Percentiles rank a stretch among this genome's conserved stretches.
These are phyloP conservation scores for Escallonia herrerae DNA, from an alignment of 129 eudicot genomes.

Conservation along the genomic window DNA sequence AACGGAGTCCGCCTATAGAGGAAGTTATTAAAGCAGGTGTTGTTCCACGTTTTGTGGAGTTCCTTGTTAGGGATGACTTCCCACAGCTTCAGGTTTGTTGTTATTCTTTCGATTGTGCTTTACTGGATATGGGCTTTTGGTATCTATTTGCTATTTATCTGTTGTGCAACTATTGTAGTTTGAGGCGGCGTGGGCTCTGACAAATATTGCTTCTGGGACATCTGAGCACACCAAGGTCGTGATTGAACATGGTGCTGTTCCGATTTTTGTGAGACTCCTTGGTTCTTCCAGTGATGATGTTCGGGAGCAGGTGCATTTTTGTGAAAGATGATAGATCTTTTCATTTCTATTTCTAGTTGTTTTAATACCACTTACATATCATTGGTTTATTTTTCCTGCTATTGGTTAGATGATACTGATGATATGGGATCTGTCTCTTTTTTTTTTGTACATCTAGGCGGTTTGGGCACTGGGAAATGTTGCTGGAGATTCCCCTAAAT, in stretches of 20 bases:
- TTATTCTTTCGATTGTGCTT: not conserved
- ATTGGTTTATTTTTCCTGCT: too few relatives aligned
- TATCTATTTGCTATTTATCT: too few relatives aligned
- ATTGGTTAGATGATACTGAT: not conserved
- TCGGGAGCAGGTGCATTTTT: conserved; percentile 60
- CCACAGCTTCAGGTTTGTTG: conserved; percentile 71
- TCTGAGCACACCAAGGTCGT: conserved; percentile 84
- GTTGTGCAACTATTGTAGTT: conserved; percentile 24
- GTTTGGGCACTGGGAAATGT: conserved; percentile 90
- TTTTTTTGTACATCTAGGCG: conserved; percentile 32
- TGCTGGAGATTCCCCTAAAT: conserved; percentile 88
- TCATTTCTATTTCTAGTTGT: not conserved
- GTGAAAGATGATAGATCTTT: not conserved
- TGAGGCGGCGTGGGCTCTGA: conserved; percentile 92
- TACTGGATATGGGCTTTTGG: not conserved
- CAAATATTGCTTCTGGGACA: conserved; percentile 89
- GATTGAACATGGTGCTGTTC: conserved; percentile 86
- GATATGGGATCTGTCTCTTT: not conserved
- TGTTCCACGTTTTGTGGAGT: conserved; percentile 80
- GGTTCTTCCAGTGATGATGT: conserved; percentile 80
- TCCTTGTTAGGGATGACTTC: conserved; percentile 68
- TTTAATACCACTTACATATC: too few relatives aligned
- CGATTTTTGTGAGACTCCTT: conserved; percentile 78
- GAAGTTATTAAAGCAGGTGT: conserved; percentile 85
- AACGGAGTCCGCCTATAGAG: conserved; percentile 85